phyloP scores from a whole-genome alignment of 208 protist species.

The Crithidia sp. region DNA sequence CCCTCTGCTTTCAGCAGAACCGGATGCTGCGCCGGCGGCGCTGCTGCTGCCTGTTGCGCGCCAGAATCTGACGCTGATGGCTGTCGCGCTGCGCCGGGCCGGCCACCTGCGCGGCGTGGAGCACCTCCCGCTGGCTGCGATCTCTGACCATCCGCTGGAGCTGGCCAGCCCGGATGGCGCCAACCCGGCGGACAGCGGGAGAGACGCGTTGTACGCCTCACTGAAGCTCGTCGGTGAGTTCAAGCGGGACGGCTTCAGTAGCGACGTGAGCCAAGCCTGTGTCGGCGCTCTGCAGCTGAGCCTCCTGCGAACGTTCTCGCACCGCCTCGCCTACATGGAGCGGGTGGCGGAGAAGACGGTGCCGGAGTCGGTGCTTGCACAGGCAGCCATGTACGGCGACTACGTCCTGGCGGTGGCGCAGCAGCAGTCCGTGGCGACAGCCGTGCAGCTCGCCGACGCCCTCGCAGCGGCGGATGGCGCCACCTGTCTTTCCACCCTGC shows the following conservation, averaged over 20 bases:
- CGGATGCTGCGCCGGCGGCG: slow-evolving; percentile 35
- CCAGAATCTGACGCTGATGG: slow-evolving; percentile 71
- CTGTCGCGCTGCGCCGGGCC: slow-evolving; percentile 48
- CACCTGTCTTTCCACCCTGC: slow-evolving; percentile 37
- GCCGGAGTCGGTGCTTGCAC: slow-evolving; percentile 31
- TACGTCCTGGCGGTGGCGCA: slow-evolving; percentile 44
- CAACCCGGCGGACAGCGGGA: slow-evolving; percentile 38
- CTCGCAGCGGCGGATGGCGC: slow-evolving; percentile 16
- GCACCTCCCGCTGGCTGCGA: slow-evolving; percentile 61
- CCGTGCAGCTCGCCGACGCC: slow-evolving; percentile 26
- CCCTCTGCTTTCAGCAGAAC: slow-evolving; percentile 25
- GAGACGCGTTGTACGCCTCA: slow-evolving; percentile 42
- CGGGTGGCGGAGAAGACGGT: slow-evolving; percentile 58
- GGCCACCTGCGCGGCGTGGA: slow-evolving; percentile 33
- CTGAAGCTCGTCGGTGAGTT: slow-evolving; percentile 38
- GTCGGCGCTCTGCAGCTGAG: slow-evolving; percentile 56
- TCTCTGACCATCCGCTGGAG: slow-evolving; percentile 64
- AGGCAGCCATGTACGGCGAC: slow-evolving; percentile 52
- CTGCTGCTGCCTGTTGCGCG: slow-evolving; percentile 67
- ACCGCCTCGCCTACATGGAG: slow-evolving; percentile 46
- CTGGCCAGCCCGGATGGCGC: slow-evolving; percentile 33
- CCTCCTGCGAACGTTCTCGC: slow-evolving; percentile 55
- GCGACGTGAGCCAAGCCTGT: slow-evolving; percentile 41
- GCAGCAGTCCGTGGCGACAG: slow-evolving; percentile 38
- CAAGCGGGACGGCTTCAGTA: slow-evolving; percentile 33